Evolutionary conservation across 2,329 filamentous ascomycete genomes (phyloP), one percentile per base, ranked within the genome.

Genomic region (Paecilomyces formosus): DNA sequence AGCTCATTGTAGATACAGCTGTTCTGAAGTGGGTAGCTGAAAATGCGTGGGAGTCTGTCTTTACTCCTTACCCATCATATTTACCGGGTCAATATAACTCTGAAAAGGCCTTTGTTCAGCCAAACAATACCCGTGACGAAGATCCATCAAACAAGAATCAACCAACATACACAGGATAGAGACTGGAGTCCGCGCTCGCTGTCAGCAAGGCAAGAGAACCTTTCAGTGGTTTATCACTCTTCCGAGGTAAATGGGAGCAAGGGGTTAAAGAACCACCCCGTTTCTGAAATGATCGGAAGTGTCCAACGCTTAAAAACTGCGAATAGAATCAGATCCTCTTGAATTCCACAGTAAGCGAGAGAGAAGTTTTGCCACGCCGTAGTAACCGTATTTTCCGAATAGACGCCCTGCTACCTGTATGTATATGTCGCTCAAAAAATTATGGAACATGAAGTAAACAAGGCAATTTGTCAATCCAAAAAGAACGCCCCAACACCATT

Each of bases 351-450:
- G 22, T 15, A 28, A 24, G 45, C 45, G 45, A 12, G 50, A 45
- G 21, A 52, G 11, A 24, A 24, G 50, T 52, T 52, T 52, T 52
- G 22, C 50, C 26, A n/a, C 12, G 21, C 50, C 50, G 9, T n/a
- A 15, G 13, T 28, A 28, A 52, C 50, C 50, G 24, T 52, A 52
- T 52, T 52, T 28, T 22, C 22, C 21, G 50, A 52, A 52, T 13
- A 24, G 50, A 52, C 50, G 50, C 50, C 50, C 50, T 52, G 50
- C 50, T 52, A 28, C 50, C 50, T 52, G 50, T 52, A 52, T 52
- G 22, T 52, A 52, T 52, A 28, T 52, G 13, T 52, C 22, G 26
- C 21, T 52, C 50, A 28, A 52, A 52, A 31, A 26, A 26, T 26
- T 52, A 52, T 52, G 21, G 22, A 52, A 52, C 50, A 52, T 7